phyloP scores from a whole-genome alignment of 225 moss, liverwort and hornwort genomes.

The Ulota crispa region DNA sequence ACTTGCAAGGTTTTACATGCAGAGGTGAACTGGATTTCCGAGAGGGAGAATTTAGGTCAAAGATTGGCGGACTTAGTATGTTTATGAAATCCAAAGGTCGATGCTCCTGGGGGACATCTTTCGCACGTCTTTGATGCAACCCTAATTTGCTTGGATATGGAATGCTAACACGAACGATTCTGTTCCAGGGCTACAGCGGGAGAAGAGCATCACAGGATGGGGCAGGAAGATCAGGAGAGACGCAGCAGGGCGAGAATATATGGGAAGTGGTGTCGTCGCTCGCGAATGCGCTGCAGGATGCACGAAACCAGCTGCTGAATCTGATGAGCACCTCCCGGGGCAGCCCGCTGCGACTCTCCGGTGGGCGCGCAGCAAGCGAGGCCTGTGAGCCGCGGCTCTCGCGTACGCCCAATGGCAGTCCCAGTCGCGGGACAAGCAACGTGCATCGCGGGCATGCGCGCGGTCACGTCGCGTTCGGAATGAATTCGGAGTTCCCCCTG shows the following conservation, averaged over 20 bases:
- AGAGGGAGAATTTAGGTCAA: neutral
- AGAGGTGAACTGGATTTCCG: neutral
- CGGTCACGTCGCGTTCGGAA: slow-evolving; percentile 54
- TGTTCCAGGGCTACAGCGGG: slow-evolving; percentile 31
- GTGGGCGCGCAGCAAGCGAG: slow-evolving; percentile 3
- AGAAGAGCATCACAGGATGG: slow-evolving; percentile 12
- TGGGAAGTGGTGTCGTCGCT: slow-evolving; percentile 57
- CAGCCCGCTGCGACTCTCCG: slow-evolving; percentile 18
- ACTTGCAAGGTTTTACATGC: neutral
- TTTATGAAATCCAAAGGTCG: neutral
- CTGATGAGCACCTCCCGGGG: slow-evolving; percentile 36
- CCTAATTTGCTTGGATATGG: neutral
- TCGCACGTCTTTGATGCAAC: neutral
- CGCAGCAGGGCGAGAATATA: slow-evolving; percentile 27
- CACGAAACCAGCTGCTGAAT: slow-evolving; percentile 53
- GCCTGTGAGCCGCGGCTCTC: slow-evolving; percentile 2
- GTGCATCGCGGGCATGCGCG: slow-evolving; percentile 46
- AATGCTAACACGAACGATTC: slow-evolving; percentile 10
- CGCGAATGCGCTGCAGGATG: slow-evolving; percentile 51
- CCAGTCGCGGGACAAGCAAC: slow-evolving; percentile 21
- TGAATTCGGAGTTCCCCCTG: slow-evolving; percentile 34
- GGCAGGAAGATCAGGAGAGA: neutral
- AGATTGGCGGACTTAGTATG: neutral
- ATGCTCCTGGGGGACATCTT: neutral
- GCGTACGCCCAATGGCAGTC: neutral